Evolutionary conservation across 148 eudicot species (phyloP).

Genomic region (Oxyria digyna): DNA sequence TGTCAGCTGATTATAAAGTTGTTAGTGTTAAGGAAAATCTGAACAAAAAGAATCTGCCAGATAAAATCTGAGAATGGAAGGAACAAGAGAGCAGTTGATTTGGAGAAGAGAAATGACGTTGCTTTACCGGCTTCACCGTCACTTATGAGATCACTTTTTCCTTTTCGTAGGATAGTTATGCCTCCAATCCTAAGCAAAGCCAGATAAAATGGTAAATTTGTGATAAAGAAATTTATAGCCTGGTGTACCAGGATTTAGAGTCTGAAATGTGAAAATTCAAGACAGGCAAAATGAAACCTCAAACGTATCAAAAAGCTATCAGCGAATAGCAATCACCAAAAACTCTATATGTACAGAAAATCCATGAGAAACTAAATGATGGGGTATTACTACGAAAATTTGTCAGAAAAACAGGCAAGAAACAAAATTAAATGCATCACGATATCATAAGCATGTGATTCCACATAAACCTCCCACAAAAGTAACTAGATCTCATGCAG

Average conservation of each 20-base stretch:
- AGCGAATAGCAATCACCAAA: background rate
- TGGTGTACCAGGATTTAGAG: background rate
- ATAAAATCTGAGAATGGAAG: background rate
- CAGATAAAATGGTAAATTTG: background rate
- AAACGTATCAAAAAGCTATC: background rate
- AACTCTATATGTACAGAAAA: background rate
- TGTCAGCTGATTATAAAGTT: background rate
- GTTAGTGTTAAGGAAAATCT: background rate
- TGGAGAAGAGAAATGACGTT: background rate
- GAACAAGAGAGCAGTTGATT: background rate
- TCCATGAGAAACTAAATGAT: background rate
- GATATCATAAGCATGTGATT: background rate
- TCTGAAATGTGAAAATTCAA: background rate
- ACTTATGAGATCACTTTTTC: constrained; percentile 71
- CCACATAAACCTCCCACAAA: background rate
- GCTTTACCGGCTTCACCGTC: constrained; percentile 66
- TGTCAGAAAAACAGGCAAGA: background rate
- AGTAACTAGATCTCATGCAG: background rate
- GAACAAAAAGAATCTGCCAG: background rate
- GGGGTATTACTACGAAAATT: background rate
- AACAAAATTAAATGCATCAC: background rate
- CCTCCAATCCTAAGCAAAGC: constrained; percentile 62
- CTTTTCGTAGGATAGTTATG: constrained; percentile 73
- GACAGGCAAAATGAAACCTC: constrained; percentile 2
- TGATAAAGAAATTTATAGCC: background rate